phyloP scores from a whole-genome alignment of 345 rosid genomes.

The Brassica nigra region DNA sequence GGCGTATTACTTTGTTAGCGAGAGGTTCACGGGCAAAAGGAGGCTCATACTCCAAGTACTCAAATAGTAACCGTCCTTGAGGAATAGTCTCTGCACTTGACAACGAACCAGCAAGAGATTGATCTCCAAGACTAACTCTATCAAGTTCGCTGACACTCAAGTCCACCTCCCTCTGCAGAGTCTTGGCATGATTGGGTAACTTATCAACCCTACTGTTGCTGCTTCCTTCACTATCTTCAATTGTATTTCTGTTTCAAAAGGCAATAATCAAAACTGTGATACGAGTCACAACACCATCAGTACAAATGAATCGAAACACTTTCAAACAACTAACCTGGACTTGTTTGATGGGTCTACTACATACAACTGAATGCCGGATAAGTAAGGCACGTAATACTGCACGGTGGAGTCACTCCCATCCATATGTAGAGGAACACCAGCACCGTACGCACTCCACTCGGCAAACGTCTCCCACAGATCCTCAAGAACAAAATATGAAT shows the following conservation, averaged over 20 bases:
- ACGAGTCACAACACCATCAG: neutral
- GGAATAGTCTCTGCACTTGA: slow-evolving; percentile 63
- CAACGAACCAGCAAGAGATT: slow-evolving; percentile 44
- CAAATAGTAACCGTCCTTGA: slow-evolving; percentile 60
- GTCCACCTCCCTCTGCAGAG: slow-evolving; percentile 40
- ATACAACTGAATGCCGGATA: slow-evolving; percentile 89
- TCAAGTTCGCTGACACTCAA: slow-evolving; percentile 47
- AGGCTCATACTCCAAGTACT: slow-evolving; percentile 72
- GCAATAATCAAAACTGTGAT: neutral
- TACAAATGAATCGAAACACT: neutral
- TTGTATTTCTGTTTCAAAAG: slow-evolving; percentile 51
- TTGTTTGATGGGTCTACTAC: slow-evolving; percentile 51
- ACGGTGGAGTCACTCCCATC: slow-evolving; percentile 68
- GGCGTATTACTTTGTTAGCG: slow-evolving; percentile 62
- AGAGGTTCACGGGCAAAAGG: slow-evolving; percentile 87
- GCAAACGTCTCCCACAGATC: slow-evolving; percentile 88
- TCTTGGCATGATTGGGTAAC: slow-evolving; percentile 42
- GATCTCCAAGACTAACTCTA: slow-evolving; percentile 51
- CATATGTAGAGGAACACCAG: slow-evolving; percentile 82
- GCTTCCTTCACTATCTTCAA: slow-evolving; percentile 76
- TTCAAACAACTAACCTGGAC: slow-evolving; percentile 50
- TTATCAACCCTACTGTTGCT: slow-evolving; percentile 52
- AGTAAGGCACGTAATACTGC: slow-evolving; percentile 92
- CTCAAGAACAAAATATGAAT: slow-evolving; percentile 59
- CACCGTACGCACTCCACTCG: slow-evolving; percentile 97